Base-by-base conservation (phyloP, 2,329 filamentous ascomycete genomes). In the Metarhizium brunneum region DNA sequence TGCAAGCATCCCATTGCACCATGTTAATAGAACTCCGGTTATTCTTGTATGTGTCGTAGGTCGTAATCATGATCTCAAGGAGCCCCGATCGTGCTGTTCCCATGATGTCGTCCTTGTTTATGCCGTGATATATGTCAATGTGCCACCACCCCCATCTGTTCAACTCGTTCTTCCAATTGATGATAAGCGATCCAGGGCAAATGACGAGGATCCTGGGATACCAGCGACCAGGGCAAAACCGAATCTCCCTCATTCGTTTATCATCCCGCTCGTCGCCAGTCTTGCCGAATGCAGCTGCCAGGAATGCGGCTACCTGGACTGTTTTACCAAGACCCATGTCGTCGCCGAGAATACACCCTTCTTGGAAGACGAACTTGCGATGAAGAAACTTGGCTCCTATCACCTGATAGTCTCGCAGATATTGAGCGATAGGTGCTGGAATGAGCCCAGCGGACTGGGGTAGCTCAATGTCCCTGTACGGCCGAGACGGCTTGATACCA, bases 291-390 rank as follows among this genome's bases (percentile, higher is more conserved):
- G 91, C 92, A 1, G 85, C 90, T 0, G 90, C 89, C 25, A 99
- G 75, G 61, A 99, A 97, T 0, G 92, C 88, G 56, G 91, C 94
- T 30, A 99, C 90, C 69, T 99, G 94, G 2, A 99, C 90, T 0
- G 94, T 99, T 71, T 99, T 99, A 0, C 94, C 94, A 36, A 99
- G 72, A 20, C 94, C 94, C 94, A 99, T 99, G 65, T 99, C 94
- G 66, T 99, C 94, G 3, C 92, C 92, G 0, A 99, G 78, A 25
- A 99, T 88, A 2, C 88, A 90, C 1, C 94, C 94, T 62, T 86
- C 87, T 65, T 99, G 94, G 61, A 90, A 92, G 4, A 96, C 87
- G 66, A 97, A 97, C 25, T 89, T 80, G 57, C 89, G 82, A 67
- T 97, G 92, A 7, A 99, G 76, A 64, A 96, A 97, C 36, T 82